Conservation (phyloP, 73 alveolate genomes). For the Tetrahymena thermophila region DNA sequence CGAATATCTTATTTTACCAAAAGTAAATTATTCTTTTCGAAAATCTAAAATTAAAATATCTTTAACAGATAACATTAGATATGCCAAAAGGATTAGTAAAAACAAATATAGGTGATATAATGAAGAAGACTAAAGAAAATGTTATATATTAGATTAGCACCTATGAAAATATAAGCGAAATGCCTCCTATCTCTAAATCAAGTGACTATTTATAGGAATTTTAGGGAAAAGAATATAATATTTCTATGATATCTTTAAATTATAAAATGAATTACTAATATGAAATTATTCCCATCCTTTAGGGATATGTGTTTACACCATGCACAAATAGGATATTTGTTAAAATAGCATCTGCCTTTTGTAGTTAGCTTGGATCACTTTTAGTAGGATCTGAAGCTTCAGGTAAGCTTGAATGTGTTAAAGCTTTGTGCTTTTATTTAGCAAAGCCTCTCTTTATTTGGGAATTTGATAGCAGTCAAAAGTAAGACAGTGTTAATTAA, state of each 20-base stretch:
- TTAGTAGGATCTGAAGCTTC: background rate
- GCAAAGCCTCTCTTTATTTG: background rate
- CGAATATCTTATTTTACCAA: background rate
- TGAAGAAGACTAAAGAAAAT: background rate
- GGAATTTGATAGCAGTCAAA: background rate
- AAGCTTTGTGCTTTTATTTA: background rate
- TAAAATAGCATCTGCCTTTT: background rate
- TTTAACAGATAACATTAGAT: background rate
- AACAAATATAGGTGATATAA: background rate
- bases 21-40: background rate
- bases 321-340: background rate
- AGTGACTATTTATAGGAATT: background rate
- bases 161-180: background rate
- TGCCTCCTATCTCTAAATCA: background rate
- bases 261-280: background rate
- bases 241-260: background rate
- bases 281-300: background rate
- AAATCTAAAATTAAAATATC: background rate
- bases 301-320: background rate
- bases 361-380: background rate
- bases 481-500: background rate
- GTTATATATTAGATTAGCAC: background rate
- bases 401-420: background rate
- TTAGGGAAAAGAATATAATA: background rate
- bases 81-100: background rate